These are phyloP conservation scores for Sporothrix mexicana DNA, from an alignment of 2,329 filamentous ascomycete genomes.

Conservation along the genomic window DNA sequence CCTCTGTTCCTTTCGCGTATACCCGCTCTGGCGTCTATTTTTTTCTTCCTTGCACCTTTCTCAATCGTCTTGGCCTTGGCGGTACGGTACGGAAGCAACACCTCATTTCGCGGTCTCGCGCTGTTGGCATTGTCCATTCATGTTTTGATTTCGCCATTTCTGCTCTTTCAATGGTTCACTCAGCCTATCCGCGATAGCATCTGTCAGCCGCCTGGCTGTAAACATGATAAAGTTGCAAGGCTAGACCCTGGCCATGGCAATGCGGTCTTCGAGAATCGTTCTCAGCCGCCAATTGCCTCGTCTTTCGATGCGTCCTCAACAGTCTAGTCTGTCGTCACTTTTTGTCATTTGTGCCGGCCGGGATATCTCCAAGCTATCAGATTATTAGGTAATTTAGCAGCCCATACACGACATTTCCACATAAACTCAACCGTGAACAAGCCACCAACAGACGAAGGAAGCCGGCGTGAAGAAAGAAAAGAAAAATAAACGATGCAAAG, in stretches of 20 bases:
- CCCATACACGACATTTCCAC: no score
- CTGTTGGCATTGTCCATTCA: neutral
- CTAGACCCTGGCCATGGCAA: neutral
- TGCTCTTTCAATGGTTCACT: neutral
- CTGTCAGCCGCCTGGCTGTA: neutral
- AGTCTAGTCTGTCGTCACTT: neutral
- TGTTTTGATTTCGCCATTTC: neutral
- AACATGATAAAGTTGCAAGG: neutral
- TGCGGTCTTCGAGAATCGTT: neutral
- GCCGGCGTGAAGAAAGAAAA: neutral
- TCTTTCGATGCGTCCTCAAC: neutral
- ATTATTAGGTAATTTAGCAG: slow-evolving; percentile 13
- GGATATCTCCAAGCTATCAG: slow-evolving; percentile 3
- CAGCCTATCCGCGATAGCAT: slow-evolving; percentile 19
- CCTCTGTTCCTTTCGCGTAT: neutral
- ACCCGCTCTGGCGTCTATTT: slow-evolving; percentile 18
- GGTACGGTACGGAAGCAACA: neutral
- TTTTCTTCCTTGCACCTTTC: neutral
- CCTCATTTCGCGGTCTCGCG: neutral
- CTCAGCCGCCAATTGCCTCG: neutral
- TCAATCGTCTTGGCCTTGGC: neutral
- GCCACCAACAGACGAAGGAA: neutral
- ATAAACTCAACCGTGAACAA: neutral
- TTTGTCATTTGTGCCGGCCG: neutral
- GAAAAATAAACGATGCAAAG: neutral